Evolutionary conservation across 2,329 filamentous ascomycete genomes (phyloP).

Genomic region (Colletotrichum aenigma): DNA sequence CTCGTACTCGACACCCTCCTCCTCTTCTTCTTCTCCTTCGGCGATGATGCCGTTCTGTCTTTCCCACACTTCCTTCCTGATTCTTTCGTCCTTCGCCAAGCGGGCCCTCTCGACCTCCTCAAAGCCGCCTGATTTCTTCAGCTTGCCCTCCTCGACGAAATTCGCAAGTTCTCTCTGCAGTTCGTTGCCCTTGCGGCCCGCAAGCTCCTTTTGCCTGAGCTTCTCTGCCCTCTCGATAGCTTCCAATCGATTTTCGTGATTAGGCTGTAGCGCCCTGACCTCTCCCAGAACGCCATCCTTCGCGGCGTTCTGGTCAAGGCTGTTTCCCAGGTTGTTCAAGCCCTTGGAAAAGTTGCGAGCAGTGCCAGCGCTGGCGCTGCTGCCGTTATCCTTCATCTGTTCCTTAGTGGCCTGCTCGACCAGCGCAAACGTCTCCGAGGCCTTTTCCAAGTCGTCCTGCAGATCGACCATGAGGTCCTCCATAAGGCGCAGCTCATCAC

Average conservation of each 20-base stretch:
- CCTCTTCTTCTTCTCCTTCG: slow-evolving; percentile 34
- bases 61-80: slow-evolving; percentile 80
- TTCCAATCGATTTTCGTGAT: slow-evolving; percentile 91
- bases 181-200: slow-evolving; percentile 72
- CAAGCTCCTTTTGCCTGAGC: slow-evolving; percentile 85
- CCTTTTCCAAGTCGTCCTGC: slow-evolving; percentile 94
- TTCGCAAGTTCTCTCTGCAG: slow-evolving; percentile 84
- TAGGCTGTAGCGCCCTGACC: slow-evolving; percentile 90
- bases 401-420: slow-evolving; percentile 99
- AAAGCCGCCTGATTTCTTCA: slow-evolving; percentile 95
- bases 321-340: slow-evolving; percentile 53
- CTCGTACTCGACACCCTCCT: slow-evolving; percentile 27
- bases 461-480: slow-evolving; percentile 93
- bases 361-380: slow-evolving; percentile 51
- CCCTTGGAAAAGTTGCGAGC: slow-evolving; percentile 63
- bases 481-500: slow-evolving; percentile 93
- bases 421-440: slow-evolving; percentile 88
- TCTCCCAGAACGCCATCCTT: slow-evolving; percentile 93
- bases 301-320: slow-evolving; percentile 74
- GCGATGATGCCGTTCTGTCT: slow-evolving; percentile 62
- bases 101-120: slow-evolving; percentile 90
- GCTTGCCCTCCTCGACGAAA: slow-evolving; percentile 87
- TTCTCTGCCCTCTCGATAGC: slow-evolving; percentile 98
- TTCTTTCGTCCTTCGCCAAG: slow-evolving; percentile 84
- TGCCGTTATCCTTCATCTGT: slow-evolving; percentile 79